phyloP scores from a whole-genome alignment of 129 eudicot genomes.

The Lactuca sativa region DNA sequence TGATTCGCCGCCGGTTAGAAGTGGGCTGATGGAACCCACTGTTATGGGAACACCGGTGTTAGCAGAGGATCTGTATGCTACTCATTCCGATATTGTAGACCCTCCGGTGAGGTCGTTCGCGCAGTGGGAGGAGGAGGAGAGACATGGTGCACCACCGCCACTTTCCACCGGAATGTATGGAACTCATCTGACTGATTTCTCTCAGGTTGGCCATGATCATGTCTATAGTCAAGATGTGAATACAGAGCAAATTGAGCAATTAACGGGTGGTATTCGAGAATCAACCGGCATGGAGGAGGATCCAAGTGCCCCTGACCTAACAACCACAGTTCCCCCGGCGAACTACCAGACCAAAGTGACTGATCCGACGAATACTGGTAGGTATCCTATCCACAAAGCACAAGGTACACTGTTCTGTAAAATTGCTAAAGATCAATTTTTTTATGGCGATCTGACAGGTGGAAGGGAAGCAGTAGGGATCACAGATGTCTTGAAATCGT shows the following conservation, averaged over 20 bases:
- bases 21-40: constrained; percentile 24
- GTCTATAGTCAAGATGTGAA: not conserved
- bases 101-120: constrained; percentile 29
- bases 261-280: constrained; percentile 4
- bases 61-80: constrained; percentile 35
- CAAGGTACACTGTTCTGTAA: not conserved
- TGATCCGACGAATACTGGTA: constrained; percentile 48
- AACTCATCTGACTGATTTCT: not conserved
- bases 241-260: constrained; percentile 1
- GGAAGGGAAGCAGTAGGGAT: constrained; percentile 44
- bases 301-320: constrained; percentile 31
- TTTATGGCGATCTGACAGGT: constrained; percentile 14
- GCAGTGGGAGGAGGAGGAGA: constrained; percentile 39
- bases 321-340: constrained; percentile 11
- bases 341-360: constrained; percentile 45
- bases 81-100: constrained; percentile 32
- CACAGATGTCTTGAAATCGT: constrained; percentile 29
- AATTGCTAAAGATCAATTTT: not conserved
- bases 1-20: constrained; percentile 37
- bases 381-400: constrained; percentile 15
- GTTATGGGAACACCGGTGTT: constrained; percentile 25
- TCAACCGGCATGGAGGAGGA: constrained; percentile 41
- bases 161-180: constrained; percentile 27
- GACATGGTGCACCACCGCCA: constrained; percentile 29
- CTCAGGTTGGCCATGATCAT: not conserved